phyloP scores from a whole-genome alignment of 768 basidiomycete species.

The Tubosaeta sp. region DNA sequence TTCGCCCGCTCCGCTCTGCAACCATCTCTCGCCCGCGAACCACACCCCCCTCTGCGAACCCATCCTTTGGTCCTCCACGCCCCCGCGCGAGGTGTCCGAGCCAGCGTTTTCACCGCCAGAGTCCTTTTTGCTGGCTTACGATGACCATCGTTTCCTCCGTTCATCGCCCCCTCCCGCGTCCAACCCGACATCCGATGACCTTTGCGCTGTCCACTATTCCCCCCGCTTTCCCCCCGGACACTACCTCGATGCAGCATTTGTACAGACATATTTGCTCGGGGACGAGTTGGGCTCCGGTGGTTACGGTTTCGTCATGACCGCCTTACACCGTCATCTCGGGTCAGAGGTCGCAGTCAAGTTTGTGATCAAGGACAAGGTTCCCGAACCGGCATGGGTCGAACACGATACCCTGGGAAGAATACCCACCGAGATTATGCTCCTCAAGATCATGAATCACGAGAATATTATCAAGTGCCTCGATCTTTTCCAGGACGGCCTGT shows the following conservation, averaged over 20 bases:
- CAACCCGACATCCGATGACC: conserved; percentile 4
- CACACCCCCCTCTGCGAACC: background rate
- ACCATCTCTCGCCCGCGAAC: background rate
- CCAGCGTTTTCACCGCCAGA: background rate
- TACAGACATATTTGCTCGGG: conserved; percentile 53
- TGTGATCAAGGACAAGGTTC: conserved; percentile 73
- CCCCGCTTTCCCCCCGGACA: conserved; percentile 60
- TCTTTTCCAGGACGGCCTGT: conserved; percentile 76
- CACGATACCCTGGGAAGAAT: conserved; percentile 59
- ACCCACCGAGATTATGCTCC: conserved; percentile 78
- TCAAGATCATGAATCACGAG: conserved; percentile 70
- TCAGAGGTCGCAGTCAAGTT: conserved; percentile 92
- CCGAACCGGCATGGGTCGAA: conserved; percentile 49
- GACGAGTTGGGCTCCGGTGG: conserved; percentile 88
- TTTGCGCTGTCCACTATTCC: conserved; percentile 33
- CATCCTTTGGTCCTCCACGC: background rate
- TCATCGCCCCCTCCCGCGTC: background rate
- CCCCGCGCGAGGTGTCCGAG: background rate
- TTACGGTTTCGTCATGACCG: conserved; percentile 94
- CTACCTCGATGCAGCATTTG: conserved; percentile 56
- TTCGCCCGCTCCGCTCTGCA: background rate
- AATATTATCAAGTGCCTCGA: conserved; percentile 82
- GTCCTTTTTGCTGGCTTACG: conserved; percentile 24
- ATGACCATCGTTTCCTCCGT: conserved; percentile 1
- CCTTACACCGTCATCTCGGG: conserved; percentile 52